These are phyloP conservation scores for Aotearoamyces nothofagi DNA, from an alignment of 2,329 filamentous ascomycete species.

Conservation along the genomic window DNA sequence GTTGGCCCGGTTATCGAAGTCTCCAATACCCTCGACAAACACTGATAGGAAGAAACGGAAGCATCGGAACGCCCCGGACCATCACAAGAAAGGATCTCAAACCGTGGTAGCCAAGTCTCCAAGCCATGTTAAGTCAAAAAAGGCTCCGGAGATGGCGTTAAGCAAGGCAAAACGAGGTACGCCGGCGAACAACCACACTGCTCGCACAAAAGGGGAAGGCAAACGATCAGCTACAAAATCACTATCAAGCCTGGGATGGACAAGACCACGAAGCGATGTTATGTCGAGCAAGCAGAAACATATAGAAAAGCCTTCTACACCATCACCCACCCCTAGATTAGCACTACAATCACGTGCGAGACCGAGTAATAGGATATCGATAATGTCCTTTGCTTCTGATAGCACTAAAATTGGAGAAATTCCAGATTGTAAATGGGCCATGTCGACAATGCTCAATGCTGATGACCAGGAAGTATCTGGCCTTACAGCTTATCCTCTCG, in stretches of 20 bases:
- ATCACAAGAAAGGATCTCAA: neutral
- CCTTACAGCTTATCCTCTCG: neutral
- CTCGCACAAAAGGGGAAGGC: neutral
- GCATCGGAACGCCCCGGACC: neutral
- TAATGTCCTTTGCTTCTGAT: conserved; percentile 24
- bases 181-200: neutral
- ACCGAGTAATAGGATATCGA: conserved; percentile 12
- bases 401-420: conserved; percentile 32
- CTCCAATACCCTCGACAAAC: conserved; percentile 7
- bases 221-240: neutral
- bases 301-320: neutral
- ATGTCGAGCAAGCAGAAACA: conserved; percentile 3
- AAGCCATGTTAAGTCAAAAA: neutral
- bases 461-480: neutral
- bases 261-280: neutral
- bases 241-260: neutral
- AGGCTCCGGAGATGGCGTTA: neutral
- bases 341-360: neutral
- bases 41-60: conserved; percentile 1
- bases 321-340: too few relatives aligned
- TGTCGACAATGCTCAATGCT: too few relatives aligned
- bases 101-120: neutral
- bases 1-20: conserved; percentile 21
- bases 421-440: conserved; percentile 13
- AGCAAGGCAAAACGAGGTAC: neutral